Evolutionary conservation across 1,139 yeast species (phyloP), one percentile per base, ranked within the genome.

Genomic region (Scheffersomyces titani): DNA sequence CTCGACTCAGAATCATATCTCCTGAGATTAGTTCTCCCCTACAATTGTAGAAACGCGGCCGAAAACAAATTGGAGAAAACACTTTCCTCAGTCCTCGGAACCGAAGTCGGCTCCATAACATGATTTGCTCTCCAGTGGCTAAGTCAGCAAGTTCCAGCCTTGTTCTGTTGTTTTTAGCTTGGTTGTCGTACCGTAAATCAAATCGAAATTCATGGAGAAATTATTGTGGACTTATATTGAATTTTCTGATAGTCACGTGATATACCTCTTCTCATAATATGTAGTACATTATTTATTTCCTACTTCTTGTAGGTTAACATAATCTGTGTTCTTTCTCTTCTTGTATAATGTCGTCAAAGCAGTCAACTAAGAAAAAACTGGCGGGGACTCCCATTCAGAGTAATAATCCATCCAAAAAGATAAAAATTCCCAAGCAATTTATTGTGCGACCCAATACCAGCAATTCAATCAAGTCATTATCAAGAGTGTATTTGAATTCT

Each of bases 391-490:
- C 72, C 3, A 30, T 7, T 11, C 40, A 30, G 40, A 3, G 16
- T 2, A 56, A 71, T 4, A 56, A 71, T 4, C 62, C 69, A 0
- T 59, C 68, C 3, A 81, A 79, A 61, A 84, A 82, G 63, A 54
- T 78, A 36, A 83, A 82, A 63, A 51, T 77, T 1, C 86, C 86
- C 2, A 76, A 77, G 53, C 68, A 74, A 19, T 84, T 77, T 65
- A 86, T 90, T 19, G 82, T 85, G 1, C 76, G 96, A 57, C 94
- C 96, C 0, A 70, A 81, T 0, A 61, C 71, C 0, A 60, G 60
- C 9, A 57, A 63, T 5, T 68, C 71, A 9, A 56, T 69, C 20
- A 76, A 76, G 54, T 64, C 76, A 19, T 65, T 70, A 21, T 70
- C 81, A 24, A 82, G 81, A 57, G 81, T 83, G 0, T 79, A 74